Percentiles rank a stretch among this genome's conserved stretches.
These are phyloP conservation scores for Chrysoporthe cubensis DNA, from an alignment of 2,329 filamentous ascomycete genomes.

Conservation along the genomic window DNA sequence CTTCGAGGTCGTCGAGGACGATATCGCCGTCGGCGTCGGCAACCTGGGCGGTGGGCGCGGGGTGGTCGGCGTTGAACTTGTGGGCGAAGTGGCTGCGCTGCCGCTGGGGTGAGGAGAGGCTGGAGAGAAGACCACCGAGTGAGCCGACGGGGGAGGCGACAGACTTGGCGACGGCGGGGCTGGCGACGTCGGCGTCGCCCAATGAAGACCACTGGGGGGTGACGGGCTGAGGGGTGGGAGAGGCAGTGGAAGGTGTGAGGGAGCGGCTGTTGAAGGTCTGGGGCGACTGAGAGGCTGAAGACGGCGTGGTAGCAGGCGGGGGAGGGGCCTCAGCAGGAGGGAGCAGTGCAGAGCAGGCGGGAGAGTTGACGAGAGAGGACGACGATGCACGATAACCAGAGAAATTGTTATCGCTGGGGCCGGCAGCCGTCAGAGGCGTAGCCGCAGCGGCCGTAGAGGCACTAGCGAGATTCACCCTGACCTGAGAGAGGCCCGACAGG, in stretches of 20 bases:
- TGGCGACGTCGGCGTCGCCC: slow-evolving; percentile 28
- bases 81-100: slow-evolving; percentile 32
- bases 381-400: slow-evolving; percentile 30
- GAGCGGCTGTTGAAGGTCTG: slow-evolving; percentile 36
- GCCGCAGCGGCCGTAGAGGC: background rate
- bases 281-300: slow-evolving; percentile 33
- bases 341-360: slow-evolving; percentile 24
- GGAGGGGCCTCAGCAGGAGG: slow-evolving; percentile 31
- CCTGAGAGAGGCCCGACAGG: slow-evolving; percentile 24
- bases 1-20: slow-evolving; percentile 35
- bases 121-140: slow-evolving; percentile 29
- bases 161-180: slow-evolving; percentile 33
- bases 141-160: slow-evolving; percentile 34
- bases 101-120: slow-evolving; percentile 32
- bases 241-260: slow-evolving; percentile 42
- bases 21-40: slow-evolving; percentile 33
- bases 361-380: slow-evolving; percentile 8
- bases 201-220: slow-evolving; percentile 46
- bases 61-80: slow-evolving; percentile 32
- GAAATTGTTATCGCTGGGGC: slow-evolving; percentile 29
- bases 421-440: slow-evolving; percentile 11
- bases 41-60: slow-evolving; percentile 29
- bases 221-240: slow-evolving; percentile 49
- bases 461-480: slow-evolving; percentile 25
- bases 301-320: slow-evolving; percentile 37